Evolutionary conservation across 441 rosid genomes (phyloP).

Genomic region (Populus hybrid): DNA sequence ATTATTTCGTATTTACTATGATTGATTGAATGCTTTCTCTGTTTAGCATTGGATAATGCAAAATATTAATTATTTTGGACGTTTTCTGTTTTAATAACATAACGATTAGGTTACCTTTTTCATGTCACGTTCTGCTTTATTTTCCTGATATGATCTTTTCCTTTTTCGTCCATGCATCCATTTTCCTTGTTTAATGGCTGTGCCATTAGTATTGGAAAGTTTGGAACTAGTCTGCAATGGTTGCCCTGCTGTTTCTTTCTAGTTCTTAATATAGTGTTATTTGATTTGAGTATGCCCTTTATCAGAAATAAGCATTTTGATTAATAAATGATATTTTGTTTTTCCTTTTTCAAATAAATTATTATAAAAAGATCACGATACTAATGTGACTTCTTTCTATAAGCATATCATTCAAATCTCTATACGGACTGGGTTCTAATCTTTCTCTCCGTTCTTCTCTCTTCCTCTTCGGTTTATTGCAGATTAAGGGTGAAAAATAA

Average conservation of each 20-base stretch:
- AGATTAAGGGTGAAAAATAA: conserved; percentile 3
- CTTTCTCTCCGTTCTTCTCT: neutral
- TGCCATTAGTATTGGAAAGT: neutral
- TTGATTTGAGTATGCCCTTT: neutral
- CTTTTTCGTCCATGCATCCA: neutral
- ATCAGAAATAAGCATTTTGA: neutral
- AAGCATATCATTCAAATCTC: neutral
- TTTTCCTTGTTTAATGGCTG: neutral
- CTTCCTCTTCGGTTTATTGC: neutral
- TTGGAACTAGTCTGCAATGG: no score
- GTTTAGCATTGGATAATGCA: neutral
- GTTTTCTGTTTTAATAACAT: neutral
- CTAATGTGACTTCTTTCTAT: neutral
- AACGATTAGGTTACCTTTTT: neutral
- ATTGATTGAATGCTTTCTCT: neutral
- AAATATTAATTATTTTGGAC: no score
- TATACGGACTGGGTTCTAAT: neutral
- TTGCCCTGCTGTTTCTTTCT: neutral
- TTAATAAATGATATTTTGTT: neutral
- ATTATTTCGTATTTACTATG: neutral
- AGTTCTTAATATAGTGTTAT: neutral
- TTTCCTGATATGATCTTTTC: neutral
- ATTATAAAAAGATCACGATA: neutral
- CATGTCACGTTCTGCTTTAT: neutral
- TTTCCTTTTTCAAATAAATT: neutral